phyloP scores from a whole-genome alignment of 2,329 filamentous ascomycete species.

The Alternaria viburni region DNA sequence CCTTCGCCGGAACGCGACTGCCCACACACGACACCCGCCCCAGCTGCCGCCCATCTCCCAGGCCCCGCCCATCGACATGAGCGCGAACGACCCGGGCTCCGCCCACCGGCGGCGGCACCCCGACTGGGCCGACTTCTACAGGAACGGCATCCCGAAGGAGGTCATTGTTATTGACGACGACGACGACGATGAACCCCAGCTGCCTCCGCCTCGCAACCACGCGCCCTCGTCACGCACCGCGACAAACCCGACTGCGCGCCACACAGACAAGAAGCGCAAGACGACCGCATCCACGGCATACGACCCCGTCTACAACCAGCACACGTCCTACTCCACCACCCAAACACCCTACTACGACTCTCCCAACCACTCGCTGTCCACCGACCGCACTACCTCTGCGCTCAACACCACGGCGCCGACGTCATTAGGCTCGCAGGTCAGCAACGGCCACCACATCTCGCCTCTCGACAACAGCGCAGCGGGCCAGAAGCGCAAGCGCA shows the following conservation, averaged over 20 bases:
- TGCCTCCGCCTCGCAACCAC: conserved; percentile 29
- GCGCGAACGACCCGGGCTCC: conserved; percentile 18
- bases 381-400: conserved; percentile 80
- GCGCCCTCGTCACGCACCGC: conserved; percentile 27
- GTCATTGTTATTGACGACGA: conserved; percentile 62
- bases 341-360: conserved; percentile 73
- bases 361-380: conserved; percentile 76
- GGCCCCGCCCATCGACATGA: conserved; percentile 34
- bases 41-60: conserved; percentile 40
- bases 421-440: conserved; percentile 73
- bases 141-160: conserved; percentile 55
- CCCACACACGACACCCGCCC: conserved; percentile 38
- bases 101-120: conserved; percentile 38
- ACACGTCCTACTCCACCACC: conserved; percentile 73
- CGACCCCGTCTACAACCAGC: conserved; percentile 75
- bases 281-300: conserved; percentile 67
- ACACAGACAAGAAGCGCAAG: conserved; percentile 76
- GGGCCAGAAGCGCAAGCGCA: conserved; percentile 92
- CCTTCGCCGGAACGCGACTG: conserved; percentile 45
- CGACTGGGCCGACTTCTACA: conserved; percentile 53
- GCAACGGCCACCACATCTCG: conserved; percentile 66
- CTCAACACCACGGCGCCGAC: conserved; percentile 88
- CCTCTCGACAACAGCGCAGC: conserved; percentile 65
- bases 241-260: conserved; percentile 56
- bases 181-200: conserved; percentile 45